These are phyloP conservation scores for Colletotrichum camelliae DNA, from an alignment of 2,329 filamentous ascomycete species.

Conservation along the genomic window DNA sequence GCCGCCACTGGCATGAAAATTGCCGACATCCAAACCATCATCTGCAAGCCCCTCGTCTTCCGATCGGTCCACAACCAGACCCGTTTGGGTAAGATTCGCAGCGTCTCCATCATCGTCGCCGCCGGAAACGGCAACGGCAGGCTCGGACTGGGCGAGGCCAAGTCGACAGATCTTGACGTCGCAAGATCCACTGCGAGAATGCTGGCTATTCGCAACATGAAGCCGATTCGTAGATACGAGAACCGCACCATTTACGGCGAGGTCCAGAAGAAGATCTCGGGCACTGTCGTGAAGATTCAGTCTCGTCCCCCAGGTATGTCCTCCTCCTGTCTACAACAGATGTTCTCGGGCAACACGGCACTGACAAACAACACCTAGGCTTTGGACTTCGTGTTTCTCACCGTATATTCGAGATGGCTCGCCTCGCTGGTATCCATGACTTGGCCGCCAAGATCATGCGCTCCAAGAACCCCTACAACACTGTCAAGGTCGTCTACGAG, in stretches of 20 bases:
- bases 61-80: slow-evolving; percentile 91
- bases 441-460: slow-evolving; percentile 83
- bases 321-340: not conserved
- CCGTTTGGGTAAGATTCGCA: slow-evolving; percentile 89
- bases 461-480: slow-evolving; percentile 96
- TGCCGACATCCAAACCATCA: slow-evolving; percentile 57
- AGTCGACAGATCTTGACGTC: slow-evolving; percentile 75
- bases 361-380: slow-evolving; percentile 56
- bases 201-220: slow-evolving; percentile 89
- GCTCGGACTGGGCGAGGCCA: slow-evolving; percentile 88
- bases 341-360: not conserved
- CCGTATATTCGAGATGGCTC: slow-evolving; percentile 93
- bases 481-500: slow-evolving; percentile 87
- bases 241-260: slow-evolving; percentile 89
- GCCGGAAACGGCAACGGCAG: slow-evolving; percentile 88
- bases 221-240: slow-evolving; percentile 90
- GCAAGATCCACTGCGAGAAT: slow-evolving; percentile 76
- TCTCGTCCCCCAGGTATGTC: slow-evolving; percentile 84
- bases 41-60: slow-evolving; percentile 74
- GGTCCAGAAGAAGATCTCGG: slow-evolving; percentile 83
- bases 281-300: slow-evolving; percentile 83
- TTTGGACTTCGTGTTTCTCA: slow-evolving; percentile 93
- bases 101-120: slow-evolving; percentile 76
- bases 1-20: slow-evolving; percentile 60
- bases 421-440: slow-evolving; percentile 85